Evolutionary conservation across 768 basidiomycete genomes (phyloP).

Genomic region (Gyrodon lividus): DNA sequence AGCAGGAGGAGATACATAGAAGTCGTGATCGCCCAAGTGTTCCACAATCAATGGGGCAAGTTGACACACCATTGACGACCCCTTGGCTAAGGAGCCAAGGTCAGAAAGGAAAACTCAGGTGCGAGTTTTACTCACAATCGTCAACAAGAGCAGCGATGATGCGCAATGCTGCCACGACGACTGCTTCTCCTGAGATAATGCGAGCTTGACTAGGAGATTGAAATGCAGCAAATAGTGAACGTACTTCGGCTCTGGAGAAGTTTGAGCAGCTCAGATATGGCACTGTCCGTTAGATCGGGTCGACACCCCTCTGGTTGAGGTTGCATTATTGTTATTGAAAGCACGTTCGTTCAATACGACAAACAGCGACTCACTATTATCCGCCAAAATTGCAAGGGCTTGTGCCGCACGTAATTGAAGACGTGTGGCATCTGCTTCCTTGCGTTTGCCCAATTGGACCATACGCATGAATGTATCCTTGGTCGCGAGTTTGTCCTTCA

Average conservation of each 20-base stretch:
- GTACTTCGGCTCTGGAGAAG: conserved; percentile 1
- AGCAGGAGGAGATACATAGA: conserved; percentile 6
- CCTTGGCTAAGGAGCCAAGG: neutral
- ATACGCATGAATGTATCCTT: conserved; percentile 2
- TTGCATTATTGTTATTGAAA: neutral
- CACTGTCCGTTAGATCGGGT: neutral
- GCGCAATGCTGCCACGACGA: conserved; percentile 5
- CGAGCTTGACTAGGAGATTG: neutral
- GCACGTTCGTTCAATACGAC: neutral
- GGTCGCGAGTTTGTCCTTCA: neutral
- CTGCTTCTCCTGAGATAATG: neutral
- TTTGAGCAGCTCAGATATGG: neutral
- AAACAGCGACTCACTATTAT: neutral
- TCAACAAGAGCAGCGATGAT: conserved; percentile 5
- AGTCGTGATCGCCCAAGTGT: conserved; percentile 3
- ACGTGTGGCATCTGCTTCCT: neutral
- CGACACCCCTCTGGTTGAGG: neutral
- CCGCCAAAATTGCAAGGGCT: neutral
- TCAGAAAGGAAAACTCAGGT: neutral
- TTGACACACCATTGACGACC: neutral
- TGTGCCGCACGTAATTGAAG: conserved; percentile 6
- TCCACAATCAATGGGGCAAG: neutral
- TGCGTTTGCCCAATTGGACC: conserved; percentile 1
- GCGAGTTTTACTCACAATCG: neutral
- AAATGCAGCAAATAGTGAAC: neutral